phyloP scores from a whole-genome alignment of 2,329 filamentous ascomycete species.

The Calonectria pseudoreteaudii region DNA sequence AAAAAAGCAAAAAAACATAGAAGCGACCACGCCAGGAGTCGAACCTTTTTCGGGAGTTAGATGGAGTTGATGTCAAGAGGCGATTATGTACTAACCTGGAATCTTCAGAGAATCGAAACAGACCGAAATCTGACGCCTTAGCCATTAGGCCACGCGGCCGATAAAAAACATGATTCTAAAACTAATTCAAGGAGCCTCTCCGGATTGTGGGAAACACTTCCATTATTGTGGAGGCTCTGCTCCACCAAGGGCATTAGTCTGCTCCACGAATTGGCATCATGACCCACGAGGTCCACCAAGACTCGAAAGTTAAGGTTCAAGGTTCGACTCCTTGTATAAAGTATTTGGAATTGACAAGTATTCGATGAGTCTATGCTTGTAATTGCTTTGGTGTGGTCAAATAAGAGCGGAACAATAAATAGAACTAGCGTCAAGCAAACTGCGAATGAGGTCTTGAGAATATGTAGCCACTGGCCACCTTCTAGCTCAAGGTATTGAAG shows the following conservation, averaged over 20 bases:
- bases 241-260: neutral
- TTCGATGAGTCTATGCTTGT: neutral
- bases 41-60: slow-evolving; percentile 31
- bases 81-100: slow-evolving; percentile 29
- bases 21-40: slow-evolving; percentile 41
- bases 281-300: neutral
- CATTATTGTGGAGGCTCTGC: neutral
- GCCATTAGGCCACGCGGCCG: slow-evolving; percentile 40
- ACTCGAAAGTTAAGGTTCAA: neutral
- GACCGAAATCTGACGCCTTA: slow-evolving; percentile 41
- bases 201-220: neutral
- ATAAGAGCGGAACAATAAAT: neutral
- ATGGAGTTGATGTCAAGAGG: neutral
- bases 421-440: neutral
- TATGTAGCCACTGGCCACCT: no score
- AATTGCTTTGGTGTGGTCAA: neutral
- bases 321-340: neutral
- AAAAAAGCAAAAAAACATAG: slow-evolving; percentile 13
- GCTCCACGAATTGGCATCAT: neutral
- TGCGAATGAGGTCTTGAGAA: neutral
- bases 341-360: neutral
- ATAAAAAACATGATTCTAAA: neutral
- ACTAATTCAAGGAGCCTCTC: neutral
- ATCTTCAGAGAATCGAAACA: slow-evolving; percentile 36
- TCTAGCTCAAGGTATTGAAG: no score